Conservation (phyloP, 2,329 filamentous ascomycete species). For the Fusarium irregulare region DNA sequence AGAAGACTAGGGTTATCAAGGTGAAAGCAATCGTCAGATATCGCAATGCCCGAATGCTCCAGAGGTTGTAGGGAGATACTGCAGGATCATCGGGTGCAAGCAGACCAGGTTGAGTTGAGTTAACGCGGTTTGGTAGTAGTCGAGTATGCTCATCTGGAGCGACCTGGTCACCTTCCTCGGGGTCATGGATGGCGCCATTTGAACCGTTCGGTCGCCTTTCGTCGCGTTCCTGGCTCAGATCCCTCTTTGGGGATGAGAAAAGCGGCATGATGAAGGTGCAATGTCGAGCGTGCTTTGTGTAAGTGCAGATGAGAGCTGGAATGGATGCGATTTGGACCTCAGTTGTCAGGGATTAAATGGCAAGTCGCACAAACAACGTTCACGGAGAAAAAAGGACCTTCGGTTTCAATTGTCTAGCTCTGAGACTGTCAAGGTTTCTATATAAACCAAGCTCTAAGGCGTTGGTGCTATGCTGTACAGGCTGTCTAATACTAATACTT, state of each 20-base stretch:
- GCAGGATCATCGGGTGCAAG: conserved; percentile 58
- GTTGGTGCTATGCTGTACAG: background rate
- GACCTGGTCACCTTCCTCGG: conserved; percentile 45
- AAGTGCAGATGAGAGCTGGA: background rate
- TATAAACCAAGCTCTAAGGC: conserved; percentile 16
- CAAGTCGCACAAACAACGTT: conserved; percentile 10
- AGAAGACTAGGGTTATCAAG: conserved; percentile 86
- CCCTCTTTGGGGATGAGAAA: conserved; percentile 46
- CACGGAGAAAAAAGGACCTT: background rate
- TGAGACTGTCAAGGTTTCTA: conserved; percentile 18
- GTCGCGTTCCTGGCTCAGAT: conserved; percentile 35
- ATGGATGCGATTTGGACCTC: background rate
- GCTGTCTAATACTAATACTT: background rate
- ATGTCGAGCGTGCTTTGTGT: background rate
- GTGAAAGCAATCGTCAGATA: conserved; percentile 83
- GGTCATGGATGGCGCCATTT: conserved; percentile 13
- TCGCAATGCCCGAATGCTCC: conserved; percentile 84
- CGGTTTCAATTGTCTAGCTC: background rate
- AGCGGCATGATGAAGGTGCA: conserved; percentile 48
- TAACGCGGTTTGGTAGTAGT: conserved; percentile 75
- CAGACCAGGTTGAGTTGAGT: conserved; percentile 55
- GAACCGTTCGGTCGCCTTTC: conserved; percentile 20
- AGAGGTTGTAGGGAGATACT: conserved; percentile 94
- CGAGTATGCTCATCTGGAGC: conserved; percentile 67
- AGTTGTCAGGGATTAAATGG: conserved; percentile 4